Evolutionary conservation across 805 yeast genomes (phyloP).

Genomic region (Starmerella stellata): DNA sequence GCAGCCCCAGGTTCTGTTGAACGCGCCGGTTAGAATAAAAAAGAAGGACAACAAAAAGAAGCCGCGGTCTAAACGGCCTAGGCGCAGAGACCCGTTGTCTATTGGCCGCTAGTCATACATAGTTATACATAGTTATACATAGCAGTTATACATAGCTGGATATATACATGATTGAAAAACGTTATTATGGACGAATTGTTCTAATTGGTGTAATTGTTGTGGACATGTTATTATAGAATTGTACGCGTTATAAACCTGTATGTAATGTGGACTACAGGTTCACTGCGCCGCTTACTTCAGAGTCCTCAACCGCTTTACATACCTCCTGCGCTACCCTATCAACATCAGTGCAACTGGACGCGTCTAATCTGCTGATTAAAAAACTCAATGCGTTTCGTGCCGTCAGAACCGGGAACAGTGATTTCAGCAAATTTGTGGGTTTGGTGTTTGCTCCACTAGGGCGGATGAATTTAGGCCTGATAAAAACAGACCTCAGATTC

Average conservation of each 20-base stretch:
- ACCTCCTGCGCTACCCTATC: conserved; percentile 48
- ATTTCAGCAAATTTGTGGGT: too few species aligned
- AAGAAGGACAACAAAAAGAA: conserved; percentile 3
- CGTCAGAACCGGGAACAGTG: conserved; percentile 2
- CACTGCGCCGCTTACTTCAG: conserved; percentile 38
- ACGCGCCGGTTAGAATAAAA: conserved; percentile 8
- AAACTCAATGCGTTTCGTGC: conserved; percentile 21
- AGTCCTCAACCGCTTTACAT: conserved; percentile 36
- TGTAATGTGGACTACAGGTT: background rate
- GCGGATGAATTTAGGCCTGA: conserved; percentile 62
- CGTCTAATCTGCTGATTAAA: conserved; percentile 1
- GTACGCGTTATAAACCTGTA: too few species aligned
- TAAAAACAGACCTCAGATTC: conserved; percentile 40
- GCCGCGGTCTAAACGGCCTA: conserved; percentile 2
- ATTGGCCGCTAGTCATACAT: too few species aligned
- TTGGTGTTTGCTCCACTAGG: conserved; percentile 11
- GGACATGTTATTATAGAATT: too few species aligned
- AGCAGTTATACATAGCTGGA: too few species aligned
- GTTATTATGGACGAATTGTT: too few species aligned
- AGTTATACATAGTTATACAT: too few species aligned
- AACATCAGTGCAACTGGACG: conserved; percentile 19
- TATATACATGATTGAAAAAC: too few species aligned
- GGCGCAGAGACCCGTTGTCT: conserved; percentile 14
- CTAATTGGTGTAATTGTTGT: too few species aligned
- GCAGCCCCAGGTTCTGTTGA: conserved; percentile 14